Percentiles rank a stretch among this genome's conserved stretches.
phyloP scores from a whole-genome alignment of 2,329 filamentous ascomycete species.

The Neurospora sp. region DNA sequence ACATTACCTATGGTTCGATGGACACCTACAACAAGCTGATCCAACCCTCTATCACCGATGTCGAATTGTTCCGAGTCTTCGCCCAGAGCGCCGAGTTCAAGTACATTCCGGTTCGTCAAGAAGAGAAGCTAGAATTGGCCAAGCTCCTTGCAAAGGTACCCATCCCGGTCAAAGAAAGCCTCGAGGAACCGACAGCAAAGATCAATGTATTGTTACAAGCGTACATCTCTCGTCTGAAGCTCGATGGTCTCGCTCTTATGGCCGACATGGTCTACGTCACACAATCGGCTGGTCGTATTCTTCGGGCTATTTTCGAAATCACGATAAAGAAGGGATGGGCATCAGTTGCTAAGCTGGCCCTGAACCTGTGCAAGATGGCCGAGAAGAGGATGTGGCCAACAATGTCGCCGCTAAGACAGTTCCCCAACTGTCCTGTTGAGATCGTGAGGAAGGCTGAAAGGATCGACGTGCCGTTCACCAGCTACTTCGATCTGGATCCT shows the following conservation, averaged over 20 bases:
- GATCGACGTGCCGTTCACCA: constrained; percentile 87
- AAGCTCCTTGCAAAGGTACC: constrained; percentile 85
- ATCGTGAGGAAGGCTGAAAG: constrained; percentile 88
- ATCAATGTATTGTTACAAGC: constrained; percentile 96
- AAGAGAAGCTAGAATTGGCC: constrained; percentile 92
- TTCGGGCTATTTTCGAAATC: constrained; percentile 94
- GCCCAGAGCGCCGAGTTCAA: constrained; percentile 97
- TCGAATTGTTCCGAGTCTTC: constrained; percentile 95
- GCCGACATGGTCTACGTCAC: constrained; percentile 98
- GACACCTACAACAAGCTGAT: constrained; percentile 93
- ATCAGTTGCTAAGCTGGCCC: constrained; percentile 79
- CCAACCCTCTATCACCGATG: constrained; percentile 82
- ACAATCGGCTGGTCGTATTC: constrained; percentile 90
- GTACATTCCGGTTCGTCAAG: constrained; percentile 93
- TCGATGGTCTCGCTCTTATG: constrained; percentile 93
- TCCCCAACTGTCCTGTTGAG: constrained; percentile 70
- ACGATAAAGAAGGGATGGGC: constrained; percentile 96
- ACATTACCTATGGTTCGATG: constrained; percentile 95
- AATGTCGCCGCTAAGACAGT: constrained; percentile 92
- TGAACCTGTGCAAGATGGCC: constrained; percentile 97
- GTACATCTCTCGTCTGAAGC: constrained; percentile 87
- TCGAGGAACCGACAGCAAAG: constrained; percentile 94
- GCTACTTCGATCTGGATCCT: constrained; percentile 92
- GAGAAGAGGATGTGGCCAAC: constrained; percentile 99
- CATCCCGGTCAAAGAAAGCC: constrained; percentile 93